Evolutionary conservation across 345 rosid genomes (phyloP), one percentile per base, ranked within the genome.

Genomic region (Arabis hirsuta): DNA sequence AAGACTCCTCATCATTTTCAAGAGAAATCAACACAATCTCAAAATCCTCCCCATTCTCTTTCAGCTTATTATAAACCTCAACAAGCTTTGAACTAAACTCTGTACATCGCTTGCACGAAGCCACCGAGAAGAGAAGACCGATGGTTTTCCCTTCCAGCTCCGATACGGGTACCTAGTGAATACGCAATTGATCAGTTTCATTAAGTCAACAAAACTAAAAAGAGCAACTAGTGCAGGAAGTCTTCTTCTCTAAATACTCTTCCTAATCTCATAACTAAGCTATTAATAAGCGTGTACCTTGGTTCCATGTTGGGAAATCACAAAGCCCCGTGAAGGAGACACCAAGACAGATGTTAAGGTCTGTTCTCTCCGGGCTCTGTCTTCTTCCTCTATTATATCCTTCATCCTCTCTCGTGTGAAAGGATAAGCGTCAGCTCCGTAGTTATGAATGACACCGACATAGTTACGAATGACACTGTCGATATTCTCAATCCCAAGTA

Each of bases 141-240:
- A 83, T 79, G 53, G 83, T 81, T 67, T 82, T 90, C 62, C 94
- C 96, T 81, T 85, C 86, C 16, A 90, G 90, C 12, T 89, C 85
- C 3, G 88, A 63, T 19, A 89, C 83, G 0, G 82, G 85, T n/a
- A 86, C 72, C 96, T 90, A 42, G 39, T 3, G 10, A 54, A 76
- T 31, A 70, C 20, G 2, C 62, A 63, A 50, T 5, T 2, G 7
- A 44, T 34, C 26, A 1, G 19, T 45, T 43, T 36, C 52, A 67
- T n/a, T 6, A 74, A n/a, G n/a, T 41, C 52, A 53, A 65, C 51
- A 47, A 38, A 52, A 14, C 62, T 69, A 29, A 51, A 34, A 22
- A 27, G 2, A 31, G 19, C 12, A 27, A 51, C 38, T n/a, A 11
- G 11, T 36, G 6, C 47, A 22, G 24, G 24, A 22, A 22, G 24